These are phyloP conservation scores for Cornus controversa DNA, from an alignment of 148 eudicot species.

Conservation along the genomic window DNA sequence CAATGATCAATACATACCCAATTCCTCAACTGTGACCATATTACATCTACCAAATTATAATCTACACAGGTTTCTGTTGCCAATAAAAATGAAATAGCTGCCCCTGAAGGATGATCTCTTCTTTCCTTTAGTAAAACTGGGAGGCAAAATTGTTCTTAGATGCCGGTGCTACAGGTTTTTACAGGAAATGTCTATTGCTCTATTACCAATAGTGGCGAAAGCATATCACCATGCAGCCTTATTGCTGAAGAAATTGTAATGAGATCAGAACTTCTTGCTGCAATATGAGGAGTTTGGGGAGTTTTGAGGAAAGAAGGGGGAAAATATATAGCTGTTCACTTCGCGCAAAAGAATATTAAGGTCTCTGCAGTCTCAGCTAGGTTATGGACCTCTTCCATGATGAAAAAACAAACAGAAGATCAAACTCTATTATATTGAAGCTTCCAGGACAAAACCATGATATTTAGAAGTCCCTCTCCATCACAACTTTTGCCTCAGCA, in stretches of 20 bases:
- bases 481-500: background rate
- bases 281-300: background rate
- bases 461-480: background rate
- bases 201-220: too few relatives aligned
- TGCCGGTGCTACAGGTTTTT: too few relatives aligned
- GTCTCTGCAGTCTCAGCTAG: background rate
- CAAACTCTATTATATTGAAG: background rate
- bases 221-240: too few relatives aligned
- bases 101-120: too few relatives aligned
- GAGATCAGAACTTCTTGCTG: background rate
- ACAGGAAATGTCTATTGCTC: too few relatives aligned
- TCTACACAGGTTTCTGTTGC: too few relatives aligned
- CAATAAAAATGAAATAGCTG: too few relatives aligned
- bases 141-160: too few relatives aligned
- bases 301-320: background rate
- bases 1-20: too few relatives aligned
- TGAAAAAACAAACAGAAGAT: background rate
- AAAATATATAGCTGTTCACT: background rate
- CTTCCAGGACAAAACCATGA: background rate
- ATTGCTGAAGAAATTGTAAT: background rate
- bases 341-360: background rate
- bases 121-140: too few relatives aligned
- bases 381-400: background rate
- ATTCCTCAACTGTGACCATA: too few relatives aligned
- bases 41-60: too few relatives aligned